Evolutionary conservation across 2,329 filamentous ascomycete species (phyloP), one percentile per base, ranked within the genome.

Genomic region (Alternaria sp.): DNA sequence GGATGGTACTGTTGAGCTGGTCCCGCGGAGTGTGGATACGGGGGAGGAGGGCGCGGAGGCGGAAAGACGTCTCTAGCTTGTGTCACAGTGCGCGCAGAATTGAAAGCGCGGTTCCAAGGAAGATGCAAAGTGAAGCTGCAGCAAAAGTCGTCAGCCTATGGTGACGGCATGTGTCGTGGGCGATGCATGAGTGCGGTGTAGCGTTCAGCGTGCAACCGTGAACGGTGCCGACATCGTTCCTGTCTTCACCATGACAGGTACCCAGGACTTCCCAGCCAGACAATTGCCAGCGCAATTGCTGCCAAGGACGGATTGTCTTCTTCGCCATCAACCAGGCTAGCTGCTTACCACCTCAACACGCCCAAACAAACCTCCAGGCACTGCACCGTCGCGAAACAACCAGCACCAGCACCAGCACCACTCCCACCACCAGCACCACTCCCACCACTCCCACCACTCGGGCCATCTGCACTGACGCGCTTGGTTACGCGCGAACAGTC

Each of bases 121-220:
- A 34, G 39, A 13, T 24, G 48, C 55, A 44, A 26, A 36, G 44
- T 44, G 31, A 55, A 41, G 33, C 49, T 33, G 33, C 49, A 31
- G 37, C 31, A 28, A 46, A 21, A 8, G 26, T 28, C 29, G 17
- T 11, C 41, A 50, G 51, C 61, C 56, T 60, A 55, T 60, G 28
- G 54, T 48, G 54, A 44, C 33, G 13, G 48, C 61, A 60, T 60
- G 61, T 58, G 60, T 59, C 21, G 58, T 59, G 56, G 28, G 54
- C 53, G n/a, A n/a, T n/a, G n/a, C n/a, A n/a, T n/a, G n/a, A n/a
- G n/a, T n/a, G n/a, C n/a, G n/a, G n/a, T 48, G 54, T 46, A 8
- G 21, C 50, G 52, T 61, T 55, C 58, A 36, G 26, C 40, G 24
- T 56, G n/a, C n/a, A n/a, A n/a, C n/a, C 24, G 37, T 54, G 29